Conservation (phyloP, 2,329 filamentous ascomycete species). For the Sphaerulina populicola region DNA sequence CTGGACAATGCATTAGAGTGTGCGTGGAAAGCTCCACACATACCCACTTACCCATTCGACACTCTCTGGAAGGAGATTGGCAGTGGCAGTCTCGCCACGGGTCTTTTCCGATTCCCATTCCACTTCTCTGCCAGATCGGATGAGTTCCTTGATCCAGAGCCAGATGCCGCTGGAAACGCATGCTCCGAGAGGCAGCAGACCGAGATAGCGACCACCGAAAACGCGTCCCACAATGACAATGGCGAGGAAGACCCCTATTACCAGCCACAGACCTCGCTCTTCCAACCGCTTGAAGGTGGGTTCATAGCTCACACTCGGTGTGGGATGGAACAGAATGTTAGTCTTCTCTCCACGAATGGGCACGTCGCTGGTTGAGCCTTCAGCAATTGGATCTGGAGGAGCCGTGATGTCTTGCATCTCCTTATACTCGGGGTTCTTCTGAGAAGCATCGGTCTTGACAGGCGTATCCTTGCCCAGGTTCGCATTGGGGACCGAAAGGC, state of each 20-base stretch:
- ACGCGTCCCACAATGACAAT: slow-evolving; percentile 70
- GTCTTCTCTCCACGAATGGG: slow-evolving; percentile 96
- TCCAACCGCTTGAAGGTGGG: slow-evolving; percentile 76
- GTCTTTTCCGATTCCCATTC: slow-evolving; percentile 86
- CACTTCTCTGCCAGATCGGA: slow-evolving; percentile 69
- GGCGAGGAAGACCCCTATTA: slow-evolving; percentile 59
- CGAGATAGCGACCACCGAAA: slow-evolving; percentile 69
- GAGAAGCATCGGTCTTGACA: slow-evolving; percentile 60
- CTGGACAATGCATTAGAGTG: background rate
- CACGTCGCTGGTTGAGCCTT: slow-evolving; percentile 81
- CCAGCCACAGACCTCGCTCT: slow-evolving; percentile 62
- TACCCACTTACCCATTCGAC: slow-evolving; percentile 56
- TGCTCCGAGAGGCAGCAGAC: slow-evolving; percentile 63
- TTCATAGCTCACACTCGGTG: slow-evolving; percentile 79
- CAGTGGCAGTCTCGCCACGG: slow-evolving; percentile 72
- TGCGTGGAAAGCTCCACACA: background rate
- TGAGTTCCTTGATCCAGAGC: slow-evolving; percentile 81
- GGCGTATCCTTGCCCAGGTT: slow-evolving; percentile 70
- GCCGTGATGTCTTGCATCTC: slow-evolving; percentile 80
- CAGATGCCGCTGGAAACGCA: slow-evolving; percentile 71
- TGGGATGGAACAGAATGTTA: slow-evolving; percentile 91
- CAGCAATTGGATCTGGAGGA: slow-evolving; percentile 75
- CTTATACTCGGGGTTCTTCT: slow-evolving; percentile 72
- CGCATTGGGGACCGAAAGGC: slow-evolving; percentile 78
- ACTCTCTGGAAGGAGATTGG: slow-evolving; percentile 84